Percentiles rank a stretch among this genome's conserved stretches.
Evolutionary conservation across 495 filamentous ascomycete species (phyloP).

Genomic region (Thozetella sp.): DNA sequence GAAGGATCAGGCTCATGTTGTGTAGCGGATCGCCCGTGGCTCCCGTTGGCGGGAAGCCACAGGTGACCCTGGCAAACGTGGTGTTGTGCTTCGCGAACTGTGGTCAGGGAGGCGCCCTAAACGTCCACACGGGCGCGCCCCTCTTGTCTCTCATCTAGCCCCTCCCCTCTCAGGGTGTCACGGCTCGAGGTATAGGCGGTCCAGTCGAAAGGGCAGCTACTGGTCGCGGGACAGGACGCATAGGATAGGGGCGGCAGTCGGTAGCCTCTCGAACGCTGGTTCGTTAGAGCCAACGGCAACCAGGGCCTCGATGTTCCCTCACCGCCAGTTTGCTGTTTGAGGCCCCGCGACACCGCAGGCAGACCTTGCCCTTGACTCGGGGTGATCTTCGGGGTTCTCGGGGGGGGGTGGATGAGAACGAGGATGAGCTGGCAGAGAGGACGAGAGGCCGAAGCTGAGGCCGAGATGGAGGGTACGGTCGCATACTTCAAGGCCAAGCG

Average conservation of each 20-base stretch:
- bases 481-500: conserved; percentile 24
- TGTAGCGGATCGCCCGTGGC: not conserved
- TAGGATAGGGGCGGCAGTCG: not conserved
- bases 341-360: conserved; percentile 1
- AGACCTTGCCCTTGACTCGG: not conserved
- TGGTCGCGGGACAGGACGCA: too few relatives aligned
- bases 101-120: too few relatives aligned
- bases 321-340: conserved; percentile 28
- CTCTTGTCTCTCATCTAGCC: too few relatives aligned
- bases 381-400: not conserved
- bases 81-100: too few relatives aligned
- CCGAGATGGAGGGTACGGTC: conserved; percentile 17
- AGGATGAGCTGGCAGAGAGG: not conserved
- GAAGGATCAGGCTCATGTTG: not conserved
- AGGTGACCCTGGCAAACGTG: too few relatives aligned
- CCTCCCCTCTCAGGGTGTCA: too few relatives aligned
- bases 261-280: too few relatives aligned
- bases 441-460: too few relatives aligned
- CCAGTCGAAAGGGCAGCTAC: too few relatives aligned
- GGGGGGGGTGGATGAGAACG: not conserved
- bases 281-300: not conserved
- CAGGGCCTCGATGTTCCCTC: conserved; percentile 7
- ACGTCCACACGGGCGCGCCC: too few relatives aligned
- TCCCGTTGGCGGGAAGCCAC: too few relatives aligned
- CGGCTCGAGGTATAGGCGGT: too few relatives aligned